Evolutionary conservation across 805 yeast species (phyloP), one percentile per base, ranked within the genome.

Genomic region (Wickerhamiella shivajii): DNA sequence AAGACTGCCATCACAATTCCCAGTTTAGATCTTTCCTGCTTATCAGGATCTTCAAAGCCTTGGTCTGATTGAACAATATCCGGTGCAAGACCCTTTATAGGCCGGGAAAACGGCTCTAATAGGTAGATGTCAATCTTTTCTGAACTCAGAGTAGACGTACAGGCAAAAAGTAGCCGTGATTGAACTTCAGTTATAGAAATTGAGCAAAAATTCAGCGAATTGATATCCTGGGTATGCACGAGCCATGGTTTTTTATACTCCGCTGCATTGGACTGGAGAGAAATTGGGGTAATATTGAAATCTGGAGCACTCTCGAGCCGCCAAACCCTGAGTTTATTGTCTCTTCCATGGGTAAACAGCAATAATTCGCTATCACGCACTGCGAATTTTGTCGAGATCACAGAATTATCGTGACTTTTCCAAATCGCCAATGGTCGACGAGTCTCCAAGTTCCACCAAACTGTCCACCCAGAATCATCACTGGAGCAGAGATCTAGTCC

Each of bases 1-100:
- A 61, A 65, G 83, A 81, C 77, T 10, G 77, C 66, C 25, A 78
- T 75, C 2, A 92, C 92, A 21, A 68, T 61, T 11, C 63, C 69
- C 22, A 44, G 40, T 27, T 37, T 34, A 3, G 39, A 36, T 11
- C 41, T 35, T 11, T 39, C 36, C 12, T 25, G 13, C 6, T 29
- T 31, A 18, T 28, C 29, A 15, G 33, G 34, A 18, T 45, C 48
- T 23, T 26, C 40, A 26, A 47, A 46, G 30, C 36, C 38, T 3
- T 34, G 36, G n/a, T n/a, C 12, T 5, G 7, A 11, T 23, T 14
- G 12, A 28, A 20, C 34, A 27, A 4, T 27, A 13, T 40, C 29
- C 13, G 42, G 43, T 5, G 23, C 37, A 15, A 39, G 42, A 11
- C 16, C 46, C 39, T 32, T 41, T 18, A 14, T 31, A 31, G 31